Percentiles rank a stretch among this genome's conserved stretches.
Conservation (phyloP, 768 basidiomycete genomes). For the Lentinula raphanica region DNA sequence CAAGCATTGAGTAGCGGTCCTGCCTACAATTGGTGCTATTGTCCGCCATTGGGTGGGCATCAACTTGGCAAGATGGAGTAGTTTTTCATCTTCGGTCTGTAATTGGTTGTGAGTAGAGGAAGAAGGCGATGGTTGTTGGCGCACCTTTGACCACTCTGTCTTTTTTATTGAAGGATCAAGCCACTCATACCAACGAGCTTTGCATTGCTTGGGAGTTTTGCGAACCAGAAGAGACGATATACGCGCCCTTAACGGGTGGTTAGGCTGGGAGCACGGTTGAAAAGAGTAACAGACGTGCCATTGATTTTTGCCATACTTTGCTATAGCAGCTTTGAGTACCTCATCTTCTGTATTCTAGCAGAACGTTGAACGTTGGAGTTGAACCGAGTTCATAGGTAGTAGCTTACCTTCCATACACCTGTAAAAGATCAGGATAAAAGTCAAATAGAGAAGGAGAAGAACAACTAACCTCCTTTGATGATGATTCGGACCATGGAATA, state of each 20-base stretch:
- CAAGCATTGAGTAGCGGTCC: slow-evolving; percentile 95
- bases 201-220: slow-evolving; percentile 99
- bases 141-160: slow-evolving; percentile 97
- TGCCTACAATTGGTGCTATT: slow-evolving; percentile 95
- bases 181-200: slow-evolving; percentile 99
- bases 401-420: slow-evolving; percentile 78
- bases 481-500: slow-evolving; percentile 79
- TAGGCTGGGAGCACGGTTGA: slow-evolving; percentile 1
- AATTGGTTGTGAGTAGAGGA: not conserved
- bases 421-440: not conserved
- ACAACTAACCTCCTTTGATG: slow-evolving; percentile 74
- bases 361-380: slow-evolving; percentile 10
- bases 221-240: slow-evolving; percentile 96
- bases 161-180: slow-evolving; percentile 99
- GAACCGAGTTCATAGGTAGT: not conserved
- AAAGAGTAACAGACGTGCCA: slow-evolving; percentile 42
- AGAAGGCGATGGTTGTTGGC: slow-evolving; percentile 12
- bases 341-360: slow-evolving; percentile 91
- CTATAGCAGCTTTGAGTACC: slow-evolving; percentile 97
- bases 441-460: not conserved
- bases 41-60: slow-evolving; percentile 99
- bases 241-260: slow-evolving; percentile 68
- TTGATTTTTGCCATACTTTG: slow-evolving; percentile 96
- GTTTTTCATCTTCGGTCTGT: slow-evolving; percentile 96
- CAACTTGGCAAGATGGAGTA: slow-evolving; percentile 93